Base-by-base conservation (phyloP, 768 basidiomycete genomes). In the Russula emetica region DNA sequence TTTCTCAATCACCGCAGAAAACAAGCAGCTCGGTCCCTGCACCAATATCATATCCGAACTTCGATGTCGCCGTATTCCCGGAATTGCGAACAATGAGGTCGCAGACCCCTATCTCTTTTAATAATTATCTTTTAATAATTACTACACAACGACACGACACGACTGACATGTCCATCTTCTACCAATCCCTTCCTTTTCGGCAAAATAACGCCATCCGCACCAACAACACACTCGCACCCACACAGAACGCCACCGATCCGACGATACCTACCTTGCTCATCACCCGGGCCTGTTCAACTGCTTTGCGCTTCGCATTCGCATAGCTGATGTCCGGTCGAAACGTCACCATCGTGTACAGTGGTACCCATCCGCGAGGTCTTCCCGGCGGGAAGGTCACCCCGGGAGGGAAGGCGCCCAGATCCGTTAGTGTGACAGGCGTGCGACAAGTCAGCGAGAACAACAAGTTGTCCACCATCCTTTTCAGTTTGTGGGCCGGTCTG, bases 301-400 rank as follows among this genome's bases (percentile, higher is more conserved):
- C 88, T 74, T 85, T 86, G 72, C 78, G 80, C 72, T 83, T 82
- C 24, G 88, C 95, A 55, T 85, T 85, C 61, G 86, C 85, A 72
- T 99, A 99, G 73, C 87, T 88, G 70, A 99, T 85, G 75, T 98
- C 96, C 56, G 94, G 92, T 47, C 96, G 84, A 78, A 99, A 99
- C 50, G 96, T 98, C 68, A 97, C 88, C 95, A 98, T 97, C 38
- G 92, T 92, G 75, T 99, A 99, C 55, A 96, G 80, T 62, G 93
- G 90, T 57, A 94, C 82, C 95, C 95, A 98, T 42, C 92, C 94
- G 67, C 74, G 72, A 50, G 87, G 87, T 64, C 79, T 75, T 64
- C 73, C 73, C 63, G 85, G 55, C 13, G 70, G 69, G 70, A 74
- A 75, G 8, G 71, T 58, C 45, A 67, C 72, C 22, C 59, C 60